phyloP scores from a whole-genome alignment of 495 filamentous ascomycete genomes.

The Penicillium daleae region DNA sequence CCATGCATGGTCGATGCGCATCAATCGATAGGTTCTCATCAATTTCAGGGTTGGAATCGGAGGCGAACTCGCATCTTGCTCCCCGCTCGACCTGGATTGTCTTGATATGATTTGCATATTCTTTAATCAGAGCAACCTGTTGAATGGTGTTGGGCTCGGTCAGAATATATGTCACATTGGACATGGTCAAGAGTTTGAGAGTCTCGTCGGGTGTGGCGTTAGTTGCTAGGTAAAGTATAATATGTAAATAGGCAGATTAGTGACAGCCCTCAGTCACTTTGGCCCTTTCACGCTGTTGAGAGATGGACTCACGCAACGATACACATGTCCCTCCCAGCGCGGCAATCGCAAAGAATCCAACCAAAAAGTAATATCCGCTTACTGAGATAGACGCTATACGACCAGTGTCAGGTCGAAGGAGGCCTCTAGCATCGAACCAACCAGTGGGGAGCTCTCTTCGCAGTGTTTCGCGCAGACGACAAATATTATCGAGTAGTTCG shows the following conservation, averaged over 20 bases:
- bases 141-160: constrained; percentile 7
- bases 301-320: constrained; percentile 12
- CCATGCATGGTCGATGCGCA: constrained; percentile 6
- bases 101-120: constrained; percentile 6
- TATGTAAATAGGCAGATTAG: constrained; percentile 1
- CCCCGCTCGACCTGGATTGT: too few species aligned
- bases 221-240: constrained; percentile 6
- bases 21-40: constrained; percentile 6
- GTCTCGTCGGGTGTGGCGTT: not conserved
- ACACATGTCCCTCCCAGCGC: constrained; percentile 15
- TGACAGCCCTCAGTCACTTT: constrained; percentile 4
- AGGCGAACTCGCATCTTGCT: too few species aligned
- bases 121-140: constrained; percentile 7
- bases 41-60: constrained; percentile 5
- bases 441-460: constrained; percentile 11
- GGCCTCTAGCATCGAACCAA: constrained; percentile 11
- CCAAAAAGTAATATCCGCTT: constrained; percentile 16
- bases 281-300: constrained; percentile 10
- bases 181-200: constrained; percentile 3
- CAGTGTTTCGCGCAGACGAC: constrained; percentile 11
- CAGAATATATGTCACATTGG: constrained; percentile 10
- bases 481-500: constrained; percentile 13
- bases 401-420: too few species aligned
- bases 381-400: constrained; percentile 3
- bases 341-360: constrained; percentile 16